Conservation (phyloP, 305 asterid species). For the Fraxinus xanthoxyloides region DNA sequence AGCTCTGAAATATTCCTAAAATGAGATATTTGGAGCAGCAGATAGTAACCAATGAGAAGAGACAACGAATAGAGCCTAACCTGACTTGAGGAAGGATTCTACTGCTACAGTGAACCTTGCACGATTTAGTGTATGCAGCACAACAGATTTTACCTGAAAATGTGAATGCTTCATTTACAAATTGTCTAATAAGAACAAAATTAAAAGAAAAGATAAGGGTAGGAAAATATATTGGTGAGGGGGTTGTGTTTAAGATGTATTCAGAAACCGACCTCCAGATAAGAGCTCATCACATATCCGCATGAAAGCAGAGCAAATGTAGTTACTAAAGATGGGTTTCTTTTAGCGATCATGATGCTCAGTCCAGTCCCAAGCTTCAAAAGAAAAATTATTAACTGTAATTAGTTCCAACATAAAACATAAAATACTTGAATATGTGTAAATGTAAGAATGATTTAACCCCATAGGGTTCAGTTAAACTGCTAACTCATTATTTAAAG, state of each 20-base stretch:
- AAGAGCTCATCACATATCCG: constrained; percentile 93
- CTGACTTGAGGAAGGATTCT: constrained; percentile 88
- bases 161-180: neutral
- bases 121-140: constrained; percentile 79
- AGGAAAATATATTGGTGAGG: neutral
- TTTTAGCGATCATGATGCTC: constrained; percentile 83
- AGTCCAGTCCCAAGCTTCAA: constrained; percentile 96
- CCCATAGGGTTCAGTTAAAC: neutral
- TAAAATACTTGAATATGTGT: neutral
- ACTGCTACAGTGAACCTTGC: constrained; percentile 95
- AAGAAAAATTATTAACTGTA: constrained; percentile 23
- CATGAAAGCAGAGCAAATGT: constrained; percentile 82
- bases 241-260: constrained; percentile 13
- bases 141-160: constrained; percentile 87
- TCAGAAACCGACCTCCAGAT: constrained; percentile 68
- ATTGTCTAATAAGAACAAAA: neutral
- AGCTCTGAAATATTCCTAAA: neutral
- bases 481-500: constrained; percentile 7
- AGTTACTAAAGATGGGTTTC: constrained; percentile 80
- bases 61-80: constrained; percentile 32
- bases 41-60: neutral
- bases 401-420: constrained; percentile 27
- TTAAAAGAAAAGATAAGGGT: constrained; percentile 1
- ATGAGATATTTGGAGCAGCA: neutral
- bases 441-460: constrained; percentile 11